Percentiles rank a stretch among this genome's conserved stretches.
Evolutionary conservation across 2,329 filamentous ascomycete genomes (phyloP).

Genomic region (Colletotrichum liaoningense): DNA sequence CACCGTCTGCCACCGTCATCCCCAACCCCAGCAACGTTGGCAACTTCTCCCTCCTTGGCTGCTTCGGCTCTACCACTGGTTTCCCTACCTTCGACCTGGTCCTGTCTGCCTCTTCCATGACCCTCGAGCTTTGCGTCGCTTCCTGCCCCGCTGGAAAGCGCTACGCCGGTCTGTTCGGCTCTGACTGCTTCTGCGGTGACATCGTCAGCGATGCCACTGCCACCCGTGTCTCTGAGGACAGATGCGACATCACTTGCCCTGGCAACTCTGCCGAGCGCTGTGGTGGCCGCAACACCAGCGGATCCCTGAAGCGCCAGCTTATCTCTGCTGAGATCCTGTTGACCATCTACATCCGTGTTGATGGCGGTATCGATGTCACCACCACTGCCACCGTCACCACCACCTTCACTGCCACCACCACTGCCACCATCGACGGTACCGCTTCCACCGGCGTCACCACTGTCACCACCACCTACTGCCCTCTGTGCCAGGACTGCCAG

Average conservation of each 20-base stretch:
- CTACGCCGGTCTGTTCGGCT: constrained; percentile 23
- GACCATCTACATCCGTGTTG: constrained; percentile 23
- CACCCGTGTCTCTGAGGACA: constrained; percentile 13
- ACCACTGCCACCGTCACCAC: constrained; percentile 10
- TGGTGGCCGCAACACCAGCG: constrained; percentile 47
- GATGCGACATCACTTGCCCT: constrained; percentile 53
- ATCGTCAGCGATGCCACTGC: constrained; percentile 29
- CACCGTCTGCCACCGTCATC: background rate
- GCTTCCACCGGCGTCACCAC: background rate
- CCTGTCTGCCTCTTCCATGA: constrained; percentile 36
- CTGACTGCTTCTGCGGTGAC: constrained; percentile 41
- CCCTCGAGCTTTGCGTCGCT: constrained; percentile 40
- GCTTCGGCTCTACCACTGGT: constrained; percentile 41
- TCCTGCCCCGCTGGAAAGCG: constrained; percentile 37
- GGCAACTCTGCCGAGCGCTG: constrained; percentile 54
- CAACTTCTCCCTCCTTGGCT: constrained; percentile 43
- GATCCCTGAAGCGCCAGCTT: constrained; percentile 18
- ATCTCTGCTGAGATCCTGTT: constrained; percentile 21
- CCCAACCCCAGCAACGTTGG: constrained; percentile 31
- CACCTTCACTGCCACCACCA: constrained; percentile 11
- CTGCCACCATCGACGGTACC: constrained; percentile 6
- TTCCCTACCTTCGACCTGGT: constrained; percentile 42
- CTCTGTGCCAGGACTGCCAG: constrained; percentile 19
- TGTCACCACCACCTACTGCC: constrained; percentile 28
- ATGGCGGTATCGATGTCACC: background rate